Conservation (phyloP, 208 protist genomes). For the Herpetomonas samuelpessoai region DNA sequence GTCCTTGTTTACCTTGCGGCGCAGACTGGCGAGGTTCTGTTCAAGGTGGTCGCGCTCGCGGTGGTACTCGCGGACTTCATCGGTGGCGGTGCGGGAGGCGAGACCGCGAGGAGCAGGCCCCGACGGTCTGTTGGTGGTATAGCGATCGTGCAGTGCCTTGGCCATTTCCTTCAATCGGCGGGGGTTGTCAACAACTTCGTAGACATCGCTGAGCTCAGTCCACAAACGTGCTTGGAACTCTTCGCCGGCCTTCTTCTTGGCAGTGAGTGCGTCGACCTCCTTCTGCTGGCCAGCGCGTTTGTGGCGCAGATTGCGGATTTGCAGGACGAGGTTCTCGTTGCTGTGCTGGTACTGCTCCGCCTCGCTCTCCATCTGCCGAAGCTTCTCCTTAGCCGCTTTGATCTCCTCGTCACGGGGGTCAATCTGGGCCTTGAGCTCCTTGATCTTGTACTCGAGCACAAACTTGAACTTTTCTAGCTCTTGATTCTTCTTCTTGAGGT, state of each 20-base stretch:
- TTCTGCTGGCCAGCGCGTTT: conserved; percentile 93
- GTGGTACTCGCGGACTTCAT: conserved; percentile 95
- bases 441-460: conserved; percentile 98
- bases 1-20: conserved; percentile 94
- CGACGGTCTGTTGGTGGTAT: conserved; percentile 49
- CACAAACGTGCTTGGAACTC: conserved; percentile 87
- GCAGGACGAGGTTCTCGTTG: conserved; percentile 91
- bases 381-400: conserved; percentile 89
- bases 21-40: conserved; percentile 91
- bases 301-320: conserved; percentile 91
- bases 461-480: conserved; percentile 99
- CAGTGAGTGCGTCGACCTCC: conserved; percentile 81
- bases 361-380: conserved; percentile 94
- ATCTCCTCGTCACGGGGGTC: conserved; percentile 97
- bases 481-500: conserved; percentile 98
- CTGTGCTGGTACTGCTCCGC: conserved; percentile 92
- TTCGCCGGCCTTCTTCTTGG: conserved; percentile 68
- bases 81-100: conserved; percentile 67
- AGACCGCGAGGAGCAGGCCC: conserved; percentile 40
- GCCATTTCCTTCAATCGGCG: conserved; percentile 89
- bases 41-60: conserved; percentile 95
- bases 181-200: conserved; percentile 47
- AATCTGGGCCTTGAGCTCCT: conserved; percentile 97
- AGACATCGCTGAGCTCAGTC: conserved; percentile 81
- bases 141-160: conserved; percentile 92